Evolutionary conservation across 345 rosid genomes (phyloP).

Genomic region (Populus simonii): DNA sequence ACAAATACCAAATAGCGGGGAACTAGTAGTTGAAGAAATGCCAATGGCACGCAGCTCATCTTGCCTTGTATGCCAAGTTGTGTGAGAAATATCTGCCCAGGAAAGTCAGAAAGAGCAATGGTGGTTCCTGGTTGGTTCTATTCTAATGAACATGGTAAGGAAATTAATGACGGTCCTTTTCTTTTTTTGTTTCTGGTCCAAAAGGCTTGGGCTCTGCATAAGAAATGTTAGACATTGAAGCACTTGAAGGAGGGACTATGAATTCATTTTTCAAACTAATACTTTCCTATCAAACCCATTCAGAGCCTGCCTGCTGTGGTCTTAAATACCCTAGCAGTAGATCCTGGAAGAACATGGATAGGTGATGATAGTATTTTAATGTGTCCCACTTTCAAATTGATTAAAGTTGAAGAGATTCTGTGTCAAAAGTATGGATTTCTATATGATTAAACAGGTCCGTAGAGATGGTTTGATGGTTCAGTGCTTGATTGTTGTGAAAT

Average conservation of each 20-base stretch:
- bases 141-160: no score
- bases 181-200: no score
- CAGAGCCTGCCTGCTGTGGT: constrained; percentile 48
- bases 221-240: constrained; percentile 13
- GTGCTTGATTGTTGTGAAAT: constrained; percentile 42
- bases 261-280: constrained; percentile 36
- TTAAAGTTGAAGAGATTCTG: neutral
- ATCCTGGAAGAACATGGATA: constrained; percentile 46
- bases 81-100: no score
- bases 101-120: no score
- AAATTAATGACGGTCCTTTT: no score
- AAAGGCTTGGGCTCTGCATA: no score
- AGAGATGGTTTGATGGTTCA: constrained; percentile 45
- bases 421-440: neutral
- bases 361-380: constrained; percentile 12
- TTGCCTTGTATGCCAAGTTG: no score
- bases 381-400: neutral
- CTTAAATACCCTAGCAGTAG: constrained; percentile 47
- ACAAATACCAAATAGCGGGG: no score
- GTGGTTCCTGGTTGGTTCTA: no score
- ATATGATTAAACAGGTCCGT: constrained; percentile 26
- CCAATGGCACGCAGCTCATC: no score
- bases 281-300: constrained; percentile 44
- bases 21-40: no score
- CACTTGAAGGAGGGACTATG: constrained; percentile 34